phyloP scores from a whole-genome alignment of 768 basidiomycete species.

The Trametes meyenii region DNA sequence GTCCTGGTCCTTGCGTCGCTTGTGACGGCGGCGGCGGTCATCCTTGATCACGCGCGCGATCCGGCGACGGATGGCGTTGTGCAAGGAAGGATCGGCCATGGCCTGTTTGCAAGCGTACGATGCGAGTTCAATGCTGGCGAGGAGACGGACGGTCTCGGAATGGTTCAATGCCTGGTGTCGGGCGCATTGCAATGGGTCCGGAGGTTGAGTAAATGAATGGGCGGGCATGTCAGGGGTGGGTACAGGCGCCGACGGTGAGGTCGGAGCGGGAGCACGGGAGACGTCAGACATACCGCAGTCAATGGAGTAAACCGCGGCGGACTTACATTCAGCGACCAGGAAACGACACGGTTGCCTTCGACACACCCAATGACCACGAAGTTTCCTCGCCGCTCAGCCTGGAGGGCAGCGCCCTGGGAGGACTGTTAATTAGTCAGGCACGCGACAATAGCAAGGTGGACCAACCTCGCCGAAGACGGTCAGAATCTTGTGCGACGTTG shows the following conservation, averaged over 20 bases:
- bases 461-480: slow-evolving; percentile 71
- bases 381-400: slow-evolving; percentile 87
- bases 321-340: slow-evolving; percentile 83
- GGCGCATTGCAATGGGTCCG: slow-evolving; percentile 17
- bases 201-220: slow-evolving; percentile 9
- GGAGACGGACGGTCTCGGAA: slow-evolving; percentile 77
- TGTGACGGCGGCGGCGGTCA: slow-evolving; percentile 79
- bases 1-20: slow-evolving; percentile 82
- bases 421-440: slow-evolving; percentile 14
- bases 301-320: not conserved
- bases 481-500: slow-evolving; percentile 68
- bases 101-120: slow-evolving; percentile 78
- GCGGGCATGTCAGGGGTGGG: slow-evolving; percentile 2
- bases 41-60: slow-evolving; percentile 85
- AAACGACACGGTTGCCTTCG: slow-evolving; percentile 71
- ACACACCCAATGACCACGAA: slow-evolving; percentile 85
- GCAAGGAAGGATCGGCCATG: slow-evolving; percentile 65
- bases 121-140: slow-evolving; percentile 84
- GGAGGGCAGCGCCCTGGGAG: slow-evolving; percentile 52
- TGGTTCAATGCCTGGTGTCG: slow-evolving; percentile 70
- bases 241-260: slow-evolving; percentile 7
- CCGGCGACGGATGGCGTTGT: slow-evolving; percentile 65
- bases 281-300: not conserved
- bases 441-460: slow-evolving; percentile 18
- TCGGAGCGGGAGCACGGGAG: slow-evolving; percentile 8